A percentile compares a stretch with the other conserved stretches of the same genome.
These are phyloP conservation scores for Collybia sordida DNA, from an alignment of 768 basidiomycete genomes.

Conservation along the genomic window DNA sequence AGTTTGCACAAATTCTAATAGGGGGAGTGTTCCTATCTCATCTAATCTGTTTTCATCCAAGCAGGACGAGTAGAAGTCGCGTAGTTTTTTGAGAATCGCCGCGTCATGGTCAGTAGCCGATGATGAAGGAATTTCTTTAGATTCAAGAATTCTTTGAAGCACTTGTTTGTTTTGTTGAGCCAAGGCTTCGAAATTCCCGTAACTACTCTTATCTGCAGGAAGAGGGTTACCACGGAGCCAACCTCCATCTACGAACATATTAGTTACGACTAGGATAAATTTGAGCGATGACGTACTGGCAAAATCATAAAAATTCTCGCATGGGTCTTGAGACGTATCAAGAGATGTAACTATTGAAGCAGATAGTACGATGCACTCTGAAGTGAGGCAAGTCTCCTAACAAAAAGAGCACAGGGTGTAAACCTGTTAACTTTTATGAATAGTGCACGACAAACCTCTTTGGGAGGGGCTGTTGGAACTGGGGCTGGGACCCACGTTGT, in stretches of 20 bases:
- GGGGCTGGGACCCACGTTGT: conserved; percentile 49
- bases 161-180: conserved; percentile 76
- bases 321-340: conserved; percentile 85
- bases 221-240: conserved; percentile 85
- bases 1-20: conserved; percentile 64
- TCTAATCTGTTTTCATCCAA: conserved; percentile 78
- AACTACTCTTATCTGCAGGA: conserved; percentile 79
- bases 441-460: conserved; percentile 39
- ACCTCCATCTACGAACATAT: conserved; percentile 63
- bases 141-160: conserved; percentile 69
- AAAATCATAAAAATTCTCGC: conserved; percentile 93
- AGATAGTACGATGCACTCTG: conserved; percentile 81
- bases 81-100: conserved; percentile 61
- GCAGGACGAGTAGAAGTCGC: conserved; percentile 78
- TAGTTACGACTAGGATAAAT: not conserved
- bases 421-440: too few species aligned
- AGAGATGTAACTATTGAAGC: conserved; percentile 79
- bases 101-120: conserved; percentile 43
- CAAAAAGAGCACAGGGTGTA: not conserved
- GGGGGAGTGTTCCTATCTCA: conserved; percentile 66
- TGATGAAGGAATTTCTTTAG: conserved; percentile 32
- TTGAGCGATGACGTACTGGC: conserved; percentile 62
- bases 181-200: conserved; percentile 71
- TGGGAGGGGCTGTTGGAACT: conserved; percentile 49
- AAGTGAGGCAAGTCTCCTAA: conserved; percentile 69